A percentile compares a stretch with the other conserved stretches of the same genome.
Conservation (phyloP, 805 yeast species). For the Ogataea degrootiae region DNA sequence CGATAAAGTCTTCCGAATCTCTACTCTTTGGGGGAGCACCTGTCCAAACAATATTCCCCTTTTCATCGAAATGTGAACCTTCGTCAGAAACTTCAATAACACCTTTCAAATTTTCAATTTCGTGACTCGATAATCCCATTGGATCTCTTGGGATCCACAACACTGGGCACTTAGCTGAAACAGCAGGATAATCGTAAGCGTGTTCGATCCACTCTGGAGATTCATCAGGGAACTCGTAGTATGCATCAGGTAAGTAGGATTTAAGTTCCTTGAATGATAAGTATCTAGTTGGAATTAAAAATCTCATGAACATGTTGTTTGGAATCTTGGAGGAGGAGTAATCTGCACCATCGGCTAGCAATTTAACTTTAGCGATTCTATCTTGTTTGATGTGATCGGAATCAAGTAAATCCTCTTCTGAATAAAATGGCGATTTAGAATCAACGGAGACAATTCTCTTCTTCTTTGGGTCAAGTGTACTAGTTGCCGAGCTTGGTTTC, state of each 20-base stretch:
- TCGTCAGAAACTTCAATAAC: constrained; percentile 63
- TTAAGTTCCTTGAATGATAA: constrained; percentile 44
- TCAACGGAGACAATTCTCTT: constrained; percentile 2
- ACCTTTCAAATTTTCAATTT: constrained; percentile 51
- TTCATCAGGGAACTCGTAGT: constrained; percentile 40
- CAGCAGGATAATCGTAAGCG: constrained; percentile 77
- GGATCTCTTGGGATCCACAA: constrained; percentile 93
- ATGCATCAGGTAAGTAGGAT: constrained; percentile 55
- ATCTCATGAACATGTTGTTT: constrained; percentile 33
- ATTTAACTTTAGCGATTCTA: constrained; percentile 39
- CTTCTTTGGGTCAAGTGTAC: neutral
- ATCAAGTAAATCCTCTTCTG: constrained; percentile 9
- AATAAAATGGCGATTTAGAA: constrained; percentile 15
- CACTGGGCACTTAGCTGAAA: constrained; percentile 61
- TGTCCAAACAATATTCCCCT: constrained; percentile 42
- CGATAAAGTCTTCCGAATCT: neutral
- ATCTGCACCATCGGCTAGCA: constrained; percentile 65
- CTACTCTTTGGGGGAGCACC: constrained; percentile 46
- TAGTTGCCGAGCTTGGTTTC: constrained; percentile 9
- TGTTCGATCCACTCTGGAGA: constrained; percentile 44
- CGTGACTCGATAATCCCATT: constrained; percentile 66
- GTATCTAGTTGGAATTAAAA: constrained; percentile 53
- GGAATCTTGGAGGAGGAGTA: constrained; percentile 19
- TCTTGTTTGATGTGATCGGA: neutral
- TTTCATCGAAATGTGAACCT: constrained; percentile 53